Base-by-base conservation (phyloP, 495 filamentous ascomycete species). In the Tuber melanosporum region DNA sequence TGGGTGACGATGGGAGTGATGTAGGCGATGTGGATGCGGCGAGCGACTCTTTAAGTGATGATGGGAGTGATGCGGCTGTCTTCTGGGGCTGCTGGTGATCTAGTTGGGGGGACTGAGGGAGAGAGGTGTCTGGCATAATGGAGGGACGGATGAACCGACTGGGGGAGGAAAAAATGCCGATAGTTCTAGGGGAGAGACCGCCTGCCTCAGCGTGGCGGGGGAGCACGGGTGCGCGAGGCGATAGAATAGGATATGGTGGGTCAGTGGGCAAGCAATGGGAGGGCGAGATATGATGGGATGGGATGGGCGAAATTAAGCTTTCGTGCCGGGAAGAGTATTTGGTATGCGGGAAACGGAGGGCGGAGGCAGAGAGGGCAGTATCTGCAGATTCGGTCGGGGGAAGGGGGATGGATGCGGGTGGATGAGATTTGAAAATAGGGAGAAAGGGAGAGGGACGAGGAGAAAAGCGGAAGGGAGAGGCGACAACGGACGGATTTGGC, bases 91-190 rank as follows among this genome's bases (percentile, higher is more conserved):
- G 83, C 79, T 79, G 80, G 75, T 57, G 76, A 44, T 66, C 78
- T 82, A 76, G 83, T 79, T 72, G 86, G 84, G 43, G 85, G 86
- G 80, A 83, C 77, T n/a, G 43, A 22, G 80, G 76, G 66, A 82
- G 80, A 36, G 80, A 82, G 39, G 80, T 82, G 71, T 82, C 80
- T 52, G 80, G 80, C 80, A 82, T 82, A 57, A 73, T 74, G 73
- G 52, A 77, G 85, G 76, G 76, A 81, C 39, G 83, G 84, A 43
- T 86, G 84, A 10, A 73, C 81, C 73, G 85, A 71, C 36, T 45
- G 41, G 79, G 71, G 69, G 46, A 72, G 70, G 72, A 45, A 80
- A 73, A 66, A 66, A 66, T 36, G 57, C 57, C 57, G 57, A 66
- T 36, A 14, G 57, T 14, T 14, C 57, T 36, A 26, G 57, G 1